Evolutionary conservation across 1,284 basidiomycete species (phyloP).

Genomic region (Boletus semigastroideus): DNA sequence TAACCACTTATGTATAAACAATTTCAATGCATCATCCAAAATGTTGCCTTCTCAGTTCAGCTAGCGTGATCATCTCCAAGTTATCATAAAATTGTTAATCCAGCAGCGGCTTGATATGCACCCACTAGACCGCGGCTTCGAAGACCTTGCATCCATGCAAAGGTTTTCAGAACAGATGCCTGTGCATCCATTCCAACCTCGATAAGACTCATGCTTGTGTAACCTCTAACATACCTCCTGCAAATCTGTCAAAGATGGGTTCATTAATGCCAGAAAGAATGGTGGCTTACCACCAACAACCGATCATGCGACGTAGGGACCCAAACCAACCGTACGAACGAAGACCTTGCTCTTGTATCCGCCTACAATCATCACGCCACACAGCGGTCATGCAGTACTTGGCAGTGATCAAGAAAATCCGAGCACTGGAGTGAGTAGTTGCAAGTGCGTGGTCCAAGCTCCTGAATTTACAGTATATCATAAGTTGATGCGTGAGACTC

Average conservation of each 20-base stretch:
- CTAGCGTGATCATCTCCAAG: neutral
- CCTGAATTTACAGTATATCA: slow-evolving; percentile 36
- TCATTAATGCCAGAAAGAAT: neutral
- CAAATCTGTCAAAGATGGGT: slow-evolving; percentile 9
- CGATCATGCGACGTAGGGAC: slow-evolving; percentile 55
- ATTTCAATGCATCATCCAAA: slow-evolving; percentile 1
- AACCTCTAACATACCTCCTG: slow-evolving; percentile 60
- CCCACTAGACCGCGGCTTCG: slow-evolving; percentile 56
- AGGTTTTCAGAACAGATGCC: slow-evolving; percentile 57
- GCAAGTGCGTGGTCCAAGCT: slow-evolving; percentile 69
- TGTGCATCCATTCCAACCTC: slow-evolving; percentile 70
- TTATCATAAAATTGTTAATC: slow-evolving; percentile 39
- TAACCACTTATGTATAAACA: slow-evolving; percentile 4
- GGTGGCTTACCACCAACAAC: slow-evolving; percentile 61
- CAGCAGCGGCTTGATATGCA: slow-evolving; percentile 68
- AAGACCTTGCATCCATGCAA: slow-evolving; percentile 69
- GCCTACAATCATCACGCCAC: slow-evolving; percentile 76
- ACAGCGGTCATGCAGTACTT: slow-evolving; percentile 87
- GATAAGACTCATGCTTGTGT: slow-evolving; percentile 48
- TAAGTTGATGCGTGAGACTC: neutral
- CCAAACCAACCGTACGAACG: slow-evolving; percentile 43
- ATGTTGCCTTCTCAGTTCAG: neutral
- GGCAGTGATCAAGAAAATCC: slow-evolving; percentile 90
- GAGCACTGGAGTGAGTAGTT: slow-evolving; percentile 76
- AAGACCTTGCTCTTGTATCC: slow-evolving; percentile 51